Evolutionary conservation across 345 rosid genomes (phyloP).

Genomic region (Brassica incana): DNA sequence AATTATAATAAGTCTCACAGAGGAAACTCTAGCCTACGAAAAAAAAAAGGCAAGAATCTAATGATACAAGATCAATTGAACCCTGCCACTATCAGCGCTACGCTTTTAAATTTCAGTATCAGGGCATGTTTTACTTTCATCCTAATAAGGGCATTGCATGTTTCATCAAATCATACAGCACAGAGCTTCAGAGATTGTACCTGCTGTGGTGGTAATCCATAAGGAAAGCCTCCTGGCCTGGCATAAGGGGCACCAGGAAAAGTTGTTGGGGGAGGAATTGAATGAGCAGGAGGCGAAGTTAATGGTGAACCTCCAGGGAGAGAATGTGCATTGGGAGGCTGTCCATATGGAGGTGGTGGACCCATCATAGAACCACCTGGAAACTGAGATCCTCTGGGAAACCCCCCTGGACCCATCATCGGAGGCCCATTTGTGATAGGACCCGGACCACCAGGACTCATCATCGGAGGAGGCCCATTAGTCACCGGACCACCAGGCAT

Average conservation of each 20-base stretch:
- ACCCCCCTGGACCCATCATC: slow-evolving; percentile 26
- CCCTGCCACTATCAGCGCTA: background rate
- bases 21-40: background rate
- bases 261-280: slow-evolving; percentile 28
- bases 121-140: background rate
- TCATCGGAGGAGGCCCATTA: slow-evolving; percentile 32
- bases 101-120: background rate
- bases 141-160: slow-evolving; percentile 11
- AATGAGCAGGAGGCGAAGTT: slow-evolving; percentile 35
- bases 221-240: slow-evolving; percentile 32
- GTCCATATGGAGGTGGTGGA: slow-evolving; percentile 33
- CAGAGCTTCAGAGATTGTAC: slow-evolving; percentile 13
- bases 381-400: slow-evolving; percentile 32
- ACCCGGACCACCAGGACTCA: slow-evolving; percentile 28
- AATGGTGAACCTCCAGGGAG: slow-evolving; percentile 25
- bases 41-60: slow-evolving; percentile 7
- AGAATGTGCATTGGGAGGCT: slow-evolving; percentile 32
- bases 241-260: slow-evolving; percentile 36
- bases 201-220: slow-evolving; percentile 39
- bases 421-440: slow-evolving; percentile 31
- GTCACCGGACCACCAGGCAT: slow-evolving; percentile 22
- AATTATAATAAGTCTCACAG: background rate
- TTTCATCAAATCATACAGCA: background rate
- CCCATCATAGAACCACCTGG: slow-evolving; percentile 28
- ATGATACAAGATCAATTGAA: background rate